Evolutionary conservation across 2,329 filamentous ascomycete species (phyloP), one percentile per base, ranked within the genome.

Genomic region (Microdochium trichocladiopsis): DNA sequence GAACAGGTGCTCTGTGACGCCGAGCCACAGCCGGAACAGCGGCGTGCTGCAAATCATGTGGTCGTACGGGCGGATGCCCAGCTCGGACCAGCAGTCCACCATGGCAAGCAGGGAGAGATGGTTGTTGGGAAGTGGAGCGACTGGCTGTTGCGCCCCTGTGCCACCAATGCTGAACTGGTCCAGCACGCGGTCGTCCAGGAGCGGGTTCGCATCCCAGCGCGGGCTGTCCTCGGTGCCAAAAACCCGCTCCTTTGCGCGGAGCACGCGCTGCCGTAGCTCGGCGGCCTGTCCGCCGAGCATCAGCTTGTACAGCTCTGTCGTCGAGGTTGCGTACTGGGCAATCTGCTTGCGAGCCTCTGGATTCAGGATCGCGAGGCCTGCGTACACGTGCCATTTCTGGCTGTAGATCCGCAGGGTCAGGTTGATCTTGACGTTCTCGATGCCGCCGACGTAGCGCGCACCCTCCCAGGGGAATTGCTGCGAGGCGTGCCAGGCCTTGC

Each of bases 1-100:
- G 75, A 96, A 99, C 36, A 99, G 78, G 66, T 95, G 93, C 72
- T 99, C 94, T 1, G 92, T 93, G n/a, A 96, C 95, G 52, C 94
- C 94, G 31, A 99, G 81, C 83, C 94, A 96, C 58, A 99, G 83
- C 50, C 94, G 88, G 76, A 99, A 99, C 48, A 97, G 82, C 73
- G 94, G 94, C 37, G 94, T 99, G 51, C 91, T 96, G 74, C 94
- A 99, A 60, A 99, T 95, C 92, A 99, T 99, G 75, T 99, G 95
- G 70, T 99, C 93, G 69, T 99, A 99, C 1, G 94, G 94, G 48
- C 95, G 88, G 62, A 96, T 99, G 31, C 85, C 88, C 47, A 97
- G 79, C 59, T 90, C 89, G 66, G 89, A 94, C 94, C 94, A 99
- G 72, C 93, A 97, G 73, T 99, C 94, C 45, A 97, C 95, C 83